These are phyloP conservation scores for Kwoniella pini DNA, from an alignment of 768 basidiomycete species.

Conservation along the genomic window DNA sequence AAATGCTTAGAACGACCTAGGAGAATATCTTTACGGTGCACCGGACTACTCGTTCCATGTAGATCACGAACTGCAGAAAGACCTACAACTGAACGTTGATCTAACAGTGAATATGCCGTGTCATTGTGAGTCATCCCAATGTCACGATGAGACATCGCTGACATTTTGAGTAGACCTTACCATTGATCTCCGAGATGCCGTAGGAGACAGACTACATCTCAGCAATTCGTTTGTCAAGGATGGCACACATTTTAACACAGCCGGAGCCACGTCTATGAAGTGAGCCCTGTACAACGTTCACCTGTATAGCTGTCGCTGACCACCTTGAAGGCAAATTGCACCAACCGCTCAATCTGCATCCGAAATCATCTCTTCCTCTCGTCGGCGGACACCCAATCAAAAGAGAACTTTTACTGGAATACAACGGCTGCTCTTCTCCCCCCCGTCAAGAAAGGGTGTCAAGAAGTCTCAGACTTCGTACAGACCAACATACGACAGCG, in stretches of 20 bases:
- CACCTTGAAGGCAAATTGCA: conserved; percentile 3
- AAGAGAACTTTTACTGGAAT: conserved; percentile 36
- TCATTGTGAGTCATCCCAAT: conserved; percentile 65
- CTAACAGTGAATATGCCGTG: conserved; percentile 92
- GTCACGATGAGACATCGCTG: neutral
- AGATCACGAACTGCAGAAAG: conserved; percentile 63
- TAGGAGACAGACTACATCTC: conserved; percentile 88
- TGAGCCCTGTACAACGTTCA: conserved; percentile 35
- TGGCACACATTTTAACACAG: conserved; percentile 80
- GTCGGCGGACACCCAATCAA: conserved; percentile 39
- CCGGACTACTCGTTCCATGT: conserved; percentile 86
- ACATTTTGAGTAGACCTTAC: conserved; percentile 64
- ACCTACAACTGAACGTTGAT: conserved; percentile 85
- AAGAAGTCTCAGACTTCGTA: conserved; percentile 57
- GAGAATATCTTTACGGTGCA: conserved; percentile 92
- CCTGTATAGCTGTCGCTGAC: neutral
- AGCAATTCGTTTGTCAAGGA: conserved; percentile 78
- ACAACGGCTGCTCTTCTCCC: conserved; percentile 32
- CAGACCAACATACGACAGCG: conserved; percentile 72
- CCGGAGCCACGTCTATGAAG: conserved; percentile 75
- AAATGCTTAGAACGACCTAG: conserved; percentile 66
- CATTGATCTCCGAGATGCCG: conserved; percentile 85
- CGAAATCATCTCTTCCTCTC: conserved; percentile 40
- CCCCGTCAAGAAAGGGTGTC: conserved; percentile 18
- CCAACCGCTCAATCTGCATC: conserved; percentile 41